Conservation (phyloP, 345 rosid species). For the Corchorus olitorius region DNA sequence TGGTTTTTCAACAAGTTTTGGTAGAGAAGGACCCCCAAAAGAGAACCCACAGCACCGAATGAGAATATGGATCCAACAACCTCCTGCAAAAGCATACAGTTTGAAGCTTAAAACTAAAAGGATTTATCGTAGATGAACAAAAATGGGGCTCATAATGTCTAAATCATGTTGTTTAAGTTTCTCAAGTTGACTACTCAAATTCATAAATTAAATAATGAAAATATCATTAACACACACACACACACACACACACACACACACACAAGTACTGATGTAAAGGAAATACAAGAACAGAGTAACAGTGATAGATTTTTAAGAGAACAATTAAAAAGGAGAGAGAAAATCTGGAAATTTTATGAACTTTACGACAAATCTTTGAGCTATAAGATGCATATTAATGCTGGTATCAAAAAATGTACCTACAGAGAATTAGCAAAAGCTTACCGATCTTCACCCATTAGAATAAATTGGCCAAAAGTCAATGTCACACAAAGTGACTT, state of each 20-base stretch:
- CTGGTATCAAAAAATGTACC: neutral
- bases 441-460: neutral
- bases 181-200: neutral
- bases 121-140: neutral
- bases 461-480: neutral
- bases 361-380: neutral
- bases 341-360: neutral
- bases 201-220: neutral
- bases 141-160: neutral
- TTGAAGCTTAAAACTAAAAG: slow-evolving; percentile 9
- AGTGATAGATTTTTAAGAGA: neutral
- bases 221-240: neutral
- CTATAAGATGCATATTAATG: neutral
- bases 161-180: neutral
- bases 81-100: slow-evolving; percentile 45
- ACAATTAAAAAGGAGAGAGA: neutral
- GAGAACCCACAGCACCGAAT: slow-evolving; percentile 66
- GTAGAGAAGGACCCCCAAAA: slow-evolving; percentile 62
- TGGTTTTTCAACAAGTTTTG: slow-evolving; percentile 59
- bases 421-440: neutral
- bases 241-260: neutral
- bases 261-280: neutral
- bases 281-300: neutral
- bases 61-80: slow-evolving; percentile 67
- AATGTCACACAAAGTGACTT: neutral